A percentile compares a stretch with the other conserved stretches of the same genome.
Conservation (phyloP, 2,329 filamentous ascomycete species). For the Ceratocystis diversiconidia region DNA sequence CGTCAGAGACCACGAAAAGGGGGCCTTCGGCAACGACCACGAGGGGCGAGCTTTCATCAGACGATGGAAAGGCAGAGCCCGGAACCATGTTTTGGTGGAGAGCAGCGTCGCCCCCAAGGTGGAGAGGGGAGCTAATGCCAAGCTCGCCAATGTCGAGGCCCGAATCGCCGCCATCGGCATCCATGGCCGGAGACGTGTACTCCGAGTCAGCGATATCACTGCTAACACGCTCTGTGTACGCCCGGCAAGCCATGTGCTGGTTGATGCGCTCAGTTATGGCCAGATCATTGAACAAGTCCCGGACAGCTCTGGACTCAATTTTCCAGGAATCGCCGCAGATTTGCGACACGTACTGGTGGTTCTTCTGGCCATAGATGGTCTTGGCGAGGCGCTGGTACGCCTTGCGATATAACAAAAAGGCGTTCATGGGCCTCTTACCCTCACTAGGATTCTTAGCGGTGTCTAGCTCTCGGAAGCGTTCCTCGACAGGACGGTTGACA, state of each 20-base stretch:
- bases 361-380: constrained; percentile 65
- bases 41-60: no score
- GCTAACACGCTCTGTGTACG: no score
- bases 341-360: constrained; percentile 83
- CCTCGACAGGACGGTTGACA: constrained; percentile 56
- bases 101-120: no score
- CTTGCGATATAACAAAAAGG: constrained; percentile 94
- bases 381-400: constrained; percentile 82
- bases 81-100: no score
- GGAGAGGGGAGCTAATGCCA: no score
- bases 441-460: constrained; percentile 56
- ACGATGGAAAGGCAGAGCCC: no score
- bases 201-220: constrained; percentile 44
- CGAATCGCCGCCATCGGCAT: constrained; percentile 28
- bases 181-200: constrained; percentile 74
- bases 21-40: no score
- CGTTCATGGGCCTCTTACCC: constrained; percentile 88
- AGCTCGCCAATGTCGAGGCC: no score
- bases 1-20: no score
- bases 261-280: constrained; percentile 71
- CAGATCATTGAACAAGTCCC: constrained; percentile 61
- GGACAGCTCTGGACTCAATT: constrained; percentile 56
- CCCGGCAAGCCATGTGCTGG: constrained; percentile 50
- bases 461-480: constrained; percentile 52
- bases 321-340: constrained; percentile 78